These are phyloP conservation scores for Paramecium tetraurelia DNA, from an alignment of 73 alveolate genomes.

Conservation along the genomic window DNA sequence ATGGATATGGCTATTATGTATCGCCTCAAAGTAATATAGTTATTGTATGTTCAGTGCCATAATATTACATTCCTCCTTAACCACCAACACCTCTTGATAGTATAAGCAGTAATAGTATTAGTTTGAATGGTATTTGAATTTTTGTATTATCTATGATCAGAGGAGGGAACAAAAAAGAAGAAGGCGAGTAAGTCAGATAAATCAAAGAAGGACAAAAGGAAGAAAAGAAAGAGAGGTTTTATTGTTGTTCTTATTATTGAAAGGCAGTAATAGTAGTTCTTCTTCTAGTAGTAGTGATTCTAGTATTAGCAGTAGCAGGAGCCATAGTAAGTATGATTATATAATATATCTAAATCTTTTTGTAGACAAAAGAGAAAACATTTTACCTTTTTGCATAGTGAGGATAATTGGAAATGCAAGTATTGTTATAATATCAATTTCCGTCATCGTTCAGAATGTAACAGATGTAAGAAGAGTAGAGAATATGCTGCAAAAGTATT, in stretches of 20 bases:
- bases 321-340: background rate
- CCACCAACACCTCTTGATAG: background rate
- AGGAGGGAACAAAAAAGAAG: background rate
- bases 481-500: background rate
- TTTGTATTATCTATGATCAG: background rate
- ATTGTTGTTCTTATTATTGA: background rate
- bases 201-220: background rate
- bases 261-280: slow-evolving; percentile 8
- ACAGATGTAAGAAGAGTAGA: background rate
- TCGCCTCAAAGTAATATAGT: background rate
- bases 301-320: background rate
- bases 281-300: background rate
- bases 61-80: background rate
- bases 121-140: background rate
- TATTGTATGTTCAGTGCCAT: background rate
- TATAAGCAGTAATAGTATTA: background rate
- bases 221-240: slow-evolving; percentile 11
- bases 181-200: background rate
- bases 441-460: slow-evolving; percentile 6
- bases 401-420: slow-evolving; percentile 40
- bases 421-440: slow-evolving; percentile 2
- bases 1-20: background rate
- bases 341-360: background rate
- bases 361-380: background rate
- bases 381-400: background rate